Conservation (phyloP, 371 early-diverging fungal species). For the Mortierella sp. region DNA sequence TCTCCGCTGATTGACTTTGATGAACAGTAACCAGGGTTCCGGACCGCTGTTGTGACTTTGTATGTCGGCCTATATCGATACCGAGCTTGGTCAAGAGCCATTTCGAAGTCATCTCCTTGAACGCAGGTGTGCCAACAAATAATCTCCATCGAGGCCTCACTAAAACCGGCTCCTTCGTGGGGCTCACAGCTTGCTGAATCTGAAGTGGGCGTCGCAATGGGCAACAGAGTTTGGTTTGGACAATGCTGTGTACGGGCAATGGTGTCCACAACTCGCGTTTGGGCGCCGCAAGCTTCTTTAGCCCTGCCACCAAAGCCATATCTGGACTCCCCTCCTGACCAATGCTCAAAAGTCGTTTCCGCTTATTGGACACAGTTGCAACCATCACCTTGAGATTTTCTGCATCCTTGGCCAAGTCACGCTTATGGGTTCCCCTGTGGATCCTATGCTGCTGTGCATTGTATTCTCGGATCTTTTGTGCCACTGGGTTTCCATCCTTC, state of each 20-base stretch:
- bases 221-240: slow-evolving; percentile 9
- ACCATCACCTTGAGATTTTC: slow-evolving; percentile 32
- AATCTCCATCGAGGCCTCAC: slow-evolving; percentile 33
- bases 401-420: not conserved
- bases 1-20: not conserved
- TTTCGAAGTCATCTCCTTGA: slow-evolving; percentile 30
- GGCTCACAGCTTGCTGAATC: not conserved
- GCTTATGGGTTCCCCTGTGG: not conserved
- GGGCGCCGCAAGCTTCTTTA: slow-evolving; percentile 33
- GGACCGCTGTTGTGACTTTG: slow-evolving; percentile 28
- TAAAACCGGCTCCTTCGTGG: not conserved
- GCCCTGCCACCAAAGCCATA: slow-evolving; percentile 25
- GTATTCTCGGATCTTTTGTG: slow-evolving; percentile 20
- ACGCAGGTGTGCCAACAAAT: slow-evolving; percentile 28
- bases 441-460: slow-evolving; percentile 14
- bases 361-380: slow-evolving; percentile 19
- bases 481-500: slow-evolving; percentile 12
- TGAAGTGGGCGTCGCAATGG: not conserved
- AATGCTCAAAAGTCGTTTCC: slow-evolving; percentile 33
- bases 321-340: slow-evolving; percentile 39
- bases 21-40: slow-evolving; percentile 36
- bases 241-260: slow-evolving; percentile 27
- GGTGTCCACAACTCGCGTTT: slow-evolving; percentile 44
- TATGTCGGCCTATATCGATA: slow-evolving; percentile 27
- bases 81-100: slow-evolving; percentile 47